Evolutionary conservation across 2,329 filamentous ascomycete genomes (phyloP), one percentile per base, ranked within the genome.

Genomic region (Boeremia lycopersici): DNA sequence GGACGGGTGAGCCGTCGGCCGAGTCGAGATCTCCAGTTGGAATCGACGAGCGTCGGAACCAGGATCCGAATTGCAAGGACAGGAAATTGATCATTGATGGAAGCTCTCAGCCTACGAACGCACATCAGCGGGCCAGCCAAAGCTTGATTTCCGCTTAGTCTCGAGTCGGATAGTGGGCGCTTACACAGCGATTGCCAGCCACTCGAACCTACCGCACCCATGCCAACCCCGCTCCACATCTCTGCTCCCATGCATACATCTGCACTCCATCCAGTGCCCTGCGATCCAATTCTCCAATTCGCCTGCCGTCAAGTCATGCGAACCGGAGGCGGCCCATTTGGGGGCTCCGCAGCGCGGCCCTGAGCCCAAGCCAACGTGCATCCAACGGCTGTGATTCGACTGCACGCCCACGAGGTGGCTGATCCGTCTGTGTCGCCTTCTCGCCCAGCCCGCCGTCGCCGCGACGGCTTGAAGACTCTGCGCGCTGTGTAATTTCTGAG

Each of bases 281-380:
- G 48, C 53, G 57, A 63, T 45, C 45, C 51, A 44, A 35, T 49
- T 36, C 46, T 63, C 63, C 48, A 58, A 73, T 74, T 74, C 66
- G 71, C 60, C 60, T 54, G 51, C 30, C 30, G n/a, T 7, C 29
- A 48, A 64, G 60, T 73, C 68, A 73, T 74, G 72, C 72, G 71
- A 74, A 73, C 53, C 71, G 51, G 57, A 66, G 57, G 56, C 57
- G 56, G 59, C 60, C 60, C 55, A 61, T 59, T 59, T 48, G n/a
- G 48, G 47, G 53, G 52, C 45, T 48, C 52, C 53, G 52, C 52
- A 62, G 10, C 53, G 42, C 53, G 53, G 55, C 52, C 54, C 49
- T 65, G 59, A 53, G 56, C 51, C 59, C 38, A 45, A 48, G 48
- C 31, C 28, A 36, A 40, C 30, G 49, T 52, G 39, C 57, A 42